Evolutionary conservation across 1,284 basidiomycete genomes (phyloP).

Genomic region (Cutaneotrichosporon cavernicola): DNA sequence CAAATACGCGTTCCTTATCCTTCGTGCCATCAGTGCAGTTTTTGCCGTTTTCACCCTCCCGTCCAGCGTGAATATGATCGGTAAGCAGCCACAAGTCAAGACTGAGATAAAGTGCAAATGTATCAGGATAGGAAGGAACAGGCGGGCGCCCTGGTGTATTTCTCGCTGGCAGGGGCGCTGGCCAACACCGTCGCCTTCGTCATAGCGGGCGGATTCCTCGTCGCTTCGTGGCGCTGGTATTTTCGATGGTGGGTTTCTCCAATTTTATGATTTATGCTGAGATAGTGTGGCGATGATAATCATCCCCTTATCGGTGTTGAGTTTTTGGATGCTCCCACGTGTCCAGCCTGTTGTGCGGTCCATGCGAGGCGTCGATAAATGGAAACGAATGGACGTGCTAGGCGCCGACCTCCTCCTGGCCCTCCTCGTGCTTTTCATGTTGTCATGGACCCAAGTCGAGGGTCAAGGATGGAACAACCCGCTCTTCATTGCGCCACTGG

Average conservation of each 20-base stretch:
- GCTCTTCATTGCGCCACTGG: conserved; percentile 48
- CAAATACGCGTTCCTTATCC: conserved; percentile 49
- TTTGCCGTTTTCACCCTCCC: conserved; percentile 49
- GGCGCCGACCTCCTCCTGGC: conserved; percentile 44
- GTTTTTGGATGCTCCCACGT: conserved; percentile 43
- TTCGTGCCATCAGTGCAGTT: conserved; percentile 46
- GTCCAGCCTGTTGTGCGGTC: conserved; percentile 45
- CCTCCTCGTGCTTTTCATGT: conserved; percentile 47
- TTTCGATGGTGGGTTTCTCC: conserved; percentile 37
- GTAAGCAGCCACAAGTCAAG: background rate
- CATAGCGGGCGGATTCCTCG: conserved; percentile 47
- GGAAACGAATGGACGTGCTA: conserved; percentile 50
- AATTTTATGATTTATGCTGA: conserved; percentile 14
- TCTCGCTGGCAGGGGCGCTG: conserved; percentile 45
- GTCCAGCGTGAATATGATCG: conserved; percentile 48
- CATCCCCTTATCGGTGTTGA: conserved; percentile 38
- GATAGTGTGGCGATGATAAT: conserved; percentile 34
- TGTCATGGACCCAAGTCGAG: conserved; percentile 46
- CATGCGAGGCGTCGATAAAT: conserved; percentile 41
- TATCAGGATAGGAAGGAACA: conserved; percentile 45
- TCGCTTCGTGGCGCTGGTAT: conserved; percentile 50
- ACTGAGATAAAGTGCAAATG: conserved; percentile 37
- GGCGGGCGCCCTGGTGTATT: conserved; percentile 43
- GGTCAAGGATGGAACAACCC: conserved; percentile 43
- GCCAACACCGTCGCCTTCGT: conserved; percentile 35